Percentiles rank a stretch among this genome's conserved stretches.
These are phyloP conservation scores for Pulicaria dysenterica DNA, from an alignment of 129 eudicot species.

Conservation along the genomic window DNA sequence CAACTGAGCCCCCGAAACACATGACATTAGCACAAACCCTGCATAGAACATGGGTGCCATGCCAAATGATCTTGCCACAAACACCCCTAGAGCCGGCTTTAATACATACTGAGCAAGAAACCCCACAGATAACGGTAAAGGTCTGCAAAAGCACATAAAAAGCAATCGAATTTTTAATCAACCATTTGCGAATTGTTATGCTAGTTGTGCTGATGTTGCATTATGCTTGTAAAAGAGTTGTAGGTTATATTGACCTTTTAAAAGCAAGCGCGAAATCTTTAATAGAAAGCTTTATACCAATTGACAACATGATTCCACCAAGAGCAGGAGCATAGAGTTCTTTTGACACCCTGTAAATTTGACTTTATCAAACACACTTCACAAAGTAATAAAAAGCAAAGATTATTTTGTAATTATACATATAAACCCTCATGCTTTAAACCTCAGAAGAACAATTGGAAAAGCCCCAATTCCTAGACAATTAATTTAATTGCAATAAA, in stretches of 20 bases:
- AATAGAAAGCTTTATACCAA: conserved; percentile 82
- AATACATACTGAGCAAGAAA: conserved; percentile 70
- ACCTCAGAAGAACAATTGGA: conserved; percentile 2
- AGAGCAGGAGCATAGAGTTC: conserved; percentile 97
- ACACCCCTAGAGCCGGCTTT: conserved; percentile 80
- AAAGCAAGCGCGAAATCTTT: conserved; percentile 84
- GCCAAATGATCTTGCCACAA: conserved; percentile 80
- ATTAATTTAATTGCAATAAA: conserved; percentile 9
- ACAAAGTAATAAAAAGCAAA: conserved; percentile 19
- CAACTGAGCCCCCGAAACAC: conserved; percentile 96
- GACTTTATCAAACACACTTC: conserved; percentile 20
- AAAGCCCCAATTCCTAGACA: background rate
- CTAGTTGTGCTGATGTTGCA: no score
- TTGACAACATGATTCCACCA: conserved; percentile 97
- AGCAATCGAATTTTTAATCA: background rate
- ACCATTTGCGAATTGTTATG: background rate
- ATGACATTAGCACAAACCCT: conserved; percentile 86
- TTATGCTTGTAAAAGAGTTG: background rate
- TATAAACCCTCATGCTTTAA: conserved; percentile 16
- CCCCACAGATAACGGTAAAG: conserved; percentile 78
- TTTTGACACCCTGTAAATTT: conserved; percentile 82
- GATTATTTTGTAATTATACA: background rate
- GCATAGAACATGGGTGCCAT: conserved; percentile 74
- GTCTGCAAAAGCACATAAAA: conserved; percentile 53
- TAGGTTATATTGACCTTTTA: conserved; percentile 52